Percentiles rank a stretch among this genome's conserved stretches.
phyloP scores from a whole-genome alignment of 2,329 filamentous ascomycete species.

The Fusarium nodosum region DNA sequence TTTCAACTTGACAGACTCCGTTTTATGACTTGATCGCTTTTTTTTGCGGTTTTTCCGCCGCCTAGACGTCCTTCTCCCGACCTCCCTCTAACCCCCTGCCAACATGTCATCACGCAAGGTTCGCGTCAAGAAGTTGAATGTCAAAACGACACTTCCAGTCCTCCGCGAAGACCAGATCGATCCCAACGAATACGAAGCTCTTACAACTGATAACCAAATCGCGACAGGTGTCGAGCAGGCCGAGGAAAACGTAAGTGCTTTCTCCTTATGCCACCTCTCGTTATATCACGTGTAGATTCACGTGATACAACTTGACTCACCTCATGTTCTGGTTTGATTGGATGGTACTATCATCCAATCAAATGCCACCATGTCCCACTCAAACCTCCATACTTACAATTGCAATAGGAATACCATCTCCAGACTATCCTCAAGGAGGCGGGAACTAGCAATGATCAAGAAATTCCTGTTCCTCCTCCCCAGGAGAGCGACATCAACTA shows the following conservation, averaged over 20 bases:
- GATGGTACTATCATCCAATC: slow-evolving; percentile 35
- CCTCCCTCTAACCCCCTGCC: slow-evolving; percentile 57
- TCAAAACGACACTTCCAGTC: slow-evolving; percentile 88
- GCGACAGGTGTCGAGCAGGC: slow-evolving; percentile 97
- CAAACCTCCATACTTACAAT: slow-evolving; percentile 49
- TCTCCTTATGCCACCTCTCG: slow-evolving; percentile 49
- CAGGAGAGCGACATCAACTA: slow-evolving; percentile 80
- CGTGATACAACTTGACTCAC: slow-evolving; percentile 56
- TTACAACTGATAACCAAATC: slow-evolving; percentile 86
- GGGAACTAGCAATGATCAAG: slow-evolving; percentile 69
- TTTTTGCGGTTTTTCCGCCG: slow-evolving; percentile 72
- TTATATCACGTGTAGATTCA: slow-evolving; percentile 65
- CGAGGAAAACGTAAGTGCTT: slow-evolving; percentile 90
- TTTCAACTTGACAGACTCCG: slow-evolving; percentile 66
- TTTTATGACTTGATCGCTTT: slow-evolving; percentile 75
- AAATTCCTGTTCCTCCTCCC: slow-evolving; percentile 75
- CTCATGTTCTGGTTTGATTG: slow-evolving; percentile 3
- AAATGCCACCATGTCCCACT: neutral
- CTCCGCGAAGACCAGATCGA: slow-evolving; percentile 93
- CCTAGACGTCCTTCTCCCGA: slow-evolving; percentile 57
- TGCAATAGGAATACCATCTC: slow-evolving; percentile 87
- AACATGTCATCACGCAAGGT: slow-evolving; percentile 77
- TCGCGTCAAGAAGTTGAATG: slow-evolving; percentile 90
- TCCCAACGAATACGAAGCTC: slow-evolving; percentile 84
- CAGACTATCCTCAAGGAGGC: slow-evolving; percentile 79